phyloP scores from a whole-genome alignment of 192 early-diverging fungal species.

The Powellomyces hirtus region DNA sequence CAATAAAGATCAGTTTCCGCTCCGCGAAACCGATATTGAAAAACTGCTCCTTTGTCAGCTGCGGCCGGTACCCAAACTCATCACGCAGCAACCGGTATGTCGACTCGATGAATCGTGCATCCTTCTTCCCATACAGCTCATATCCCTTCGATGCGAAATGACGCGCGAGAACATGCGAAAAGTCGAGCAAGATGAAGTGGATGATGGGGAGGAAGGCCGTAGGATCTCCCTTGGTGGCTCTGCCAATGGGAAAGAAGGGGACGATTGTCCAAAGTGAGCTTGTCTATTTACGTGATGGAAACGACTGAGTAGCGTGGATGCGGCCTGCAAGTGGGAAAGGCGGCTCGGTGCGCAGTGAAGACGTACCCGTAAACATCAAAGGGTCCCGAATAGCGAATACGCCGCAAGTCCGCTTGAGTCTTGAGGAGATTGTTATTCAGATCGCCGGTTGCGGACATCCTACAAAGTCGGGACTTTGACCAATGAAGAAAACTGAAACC shows the following conservation, averaged over 20 bases:
- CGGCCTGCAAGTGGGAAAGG: not conserved
- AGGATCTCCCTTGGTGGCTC: conserved; percentile 44
- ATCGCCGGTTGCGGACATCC: conserved; percentile 60
- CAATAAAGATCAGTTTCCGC: conserved; percentile 42
- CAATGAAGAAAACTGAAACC: too few relatives aligned
- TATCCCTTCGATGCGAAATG: conserved; percentile 39
- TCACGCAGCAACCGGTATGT: conserved; percentile 47
- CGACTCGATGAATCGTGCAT: conserved; percentile 51
- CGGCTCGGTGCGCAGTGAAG: too few relatives aligned
- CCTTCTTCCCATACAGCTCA: conserved; percentile 51
- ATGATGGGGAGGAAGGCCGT: conserved; percentile 51
- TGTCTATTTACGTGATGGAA: not conserved
- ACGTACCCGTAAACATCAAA: conserved; percentile 34
- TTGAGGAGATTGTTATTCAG: conserved; percentile 52
- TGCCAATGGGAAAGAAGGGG: conserved; percentile 16
- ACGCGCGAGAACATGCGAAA: conserved; percentile 33
- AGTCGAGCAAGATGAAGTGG: conserved; percentile 56
- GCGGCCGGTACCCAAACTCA: conserved; percentile 54
- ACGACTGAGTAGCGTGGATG: not conserved
- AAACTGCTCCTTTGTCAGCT: conserved; percentile 48
- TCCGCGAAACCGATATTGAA: conserved; percentile 50
- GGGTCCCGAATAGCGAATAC: conserved; percentile 34
- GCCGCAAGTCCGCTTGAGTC: conserved; percentile 37
- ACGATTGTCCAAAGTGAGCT: not conserved
- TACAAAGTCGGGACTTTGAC: too few relatives aligned